These are phyloP conservation scores for Elaeagnus macrophylla DNA, from an alignment of 306 rosid species.

Conservation along the genomic window DNA sequence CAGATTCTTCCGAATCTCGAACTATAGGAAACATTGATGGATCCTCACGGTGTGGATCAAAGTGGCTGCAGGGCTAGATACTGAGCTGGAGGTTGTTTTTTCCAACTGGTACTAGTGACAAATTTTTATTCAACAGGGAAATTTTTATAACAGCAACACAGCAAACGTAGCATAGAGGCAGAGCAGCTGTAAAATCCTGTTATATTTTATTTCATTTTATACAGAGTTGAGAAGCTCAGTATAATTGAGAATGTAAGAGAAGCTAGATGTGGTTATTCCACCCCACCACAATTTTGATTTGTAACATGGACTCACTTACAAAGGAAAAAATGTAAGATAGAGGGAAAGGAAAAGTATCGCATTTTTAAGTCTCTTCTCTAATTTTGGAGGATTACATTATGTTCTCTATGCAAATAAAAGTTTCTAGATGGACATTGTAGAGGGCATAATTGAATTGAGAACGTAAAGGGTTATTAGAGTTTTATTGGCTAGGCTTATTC, in stretches of 20 bases:
- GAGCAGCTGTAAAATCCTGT: conserved; percentile 18
- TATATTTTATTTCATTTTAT: conserved; percentile 37
- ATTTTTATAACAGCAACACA: conserved; percentile 19
- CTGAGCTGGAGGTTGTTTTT: conserved; percentile 24
- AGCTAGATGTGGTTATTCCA: conserved; percentile 65
- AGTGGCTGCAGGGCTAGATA: conserved; percentile 6
- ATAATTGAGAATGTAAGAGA: conserved; percentile 55
- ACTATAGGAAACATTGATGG: not conserved
- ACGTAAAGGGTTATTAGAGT: no score
- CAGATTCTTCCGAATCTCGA: no score
- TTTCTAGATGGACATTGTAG: no score
- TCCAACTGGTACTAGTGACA: conserved; percentile 11
- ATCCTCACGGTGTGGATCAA: conserved; percentile 14
- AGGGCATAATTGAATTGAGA: no score
- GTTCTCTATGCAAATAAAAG: no score
- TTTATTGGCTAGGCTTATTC: no score
- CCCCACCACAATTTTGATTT: conserved; percentile 84
- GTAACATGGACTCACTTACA: conserved; percentile 66
- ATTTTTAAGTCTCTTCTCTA: conserved; percentile 25
- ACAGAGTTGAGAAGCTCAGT: conserved; percentile 40
- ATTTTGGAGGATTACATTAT: not conserved
- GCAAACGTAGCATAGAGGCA: no score
- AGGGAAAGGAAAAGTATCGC: conserved; percentile 30
- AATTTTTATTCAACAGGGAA: conserved; percentile 33
- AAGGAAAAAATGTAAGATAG: conserved; percentile 70